Base-by-base conservation (phyloP, 1,284 basidiomycete species). In the Moesziomyces globuligerus region DNA sequence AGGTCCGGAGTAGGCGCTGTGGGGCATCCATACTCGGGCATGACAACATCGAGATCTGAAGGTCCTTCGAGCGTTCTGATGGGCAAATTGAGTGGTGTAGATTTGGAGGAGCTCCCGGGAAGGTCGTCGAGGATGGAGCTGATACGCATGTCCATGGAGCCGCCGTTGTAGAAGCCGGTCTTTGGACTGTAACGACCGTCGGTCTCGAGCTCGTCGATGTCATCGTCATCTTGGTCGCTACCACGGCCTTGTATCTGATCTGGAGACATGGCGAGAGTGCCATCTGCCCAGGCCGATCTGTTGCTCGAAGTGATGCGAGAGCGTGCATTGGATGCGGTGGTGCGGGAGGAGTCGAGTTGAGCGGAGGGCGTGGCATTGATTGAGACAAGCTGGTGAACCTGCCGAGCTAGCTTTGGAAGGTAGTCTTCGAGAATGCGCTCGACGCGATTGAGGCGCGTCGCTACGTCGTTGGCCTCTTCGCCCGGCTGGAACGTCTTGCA, bases 401-500 rank as follows among this genome's bases (percentile, higher is more conserved):
- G 72, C 32, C 70, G 51, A 4, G 57, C 49, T 9, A 74, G 62
- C 29, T 44, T 48, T 15, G 72, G 72, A 1, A 74, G 62, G 32
- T 74, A 70, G 42, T 74, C 72, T 42, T 72, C 69, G 48, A 72
- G 69, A 1, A 72, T 51, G 5, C 59, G 37, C 53, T 81, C 79
- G 11, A 81, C 57, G 3, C 70, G 59, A 17, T 48, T 47, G 15
- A 81, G 55, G 7, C 78, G 65, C 2, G 65, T 58, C 5, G 67
- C 53, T 5, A 80, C 52, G 29, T 81, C 79, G 48, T 60, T 74
- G 13, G 70, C 54, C 18, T 72, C 64, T 36, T 80, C 73, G 20
- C 71, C 72, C 5, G 78, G 78, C 48, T 79, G 69, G 54, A 79
- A 78, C 9, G 72, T 75, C 48, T 71, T 74, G 66, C 80, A 82